Percentiles rank a stretch among this genome's conserved stretches.
These are phyloP conservation scores for Millerago galiae DNA, from an alignment of 805 yeast genomes.

Conservation along the genomic window DNA sequence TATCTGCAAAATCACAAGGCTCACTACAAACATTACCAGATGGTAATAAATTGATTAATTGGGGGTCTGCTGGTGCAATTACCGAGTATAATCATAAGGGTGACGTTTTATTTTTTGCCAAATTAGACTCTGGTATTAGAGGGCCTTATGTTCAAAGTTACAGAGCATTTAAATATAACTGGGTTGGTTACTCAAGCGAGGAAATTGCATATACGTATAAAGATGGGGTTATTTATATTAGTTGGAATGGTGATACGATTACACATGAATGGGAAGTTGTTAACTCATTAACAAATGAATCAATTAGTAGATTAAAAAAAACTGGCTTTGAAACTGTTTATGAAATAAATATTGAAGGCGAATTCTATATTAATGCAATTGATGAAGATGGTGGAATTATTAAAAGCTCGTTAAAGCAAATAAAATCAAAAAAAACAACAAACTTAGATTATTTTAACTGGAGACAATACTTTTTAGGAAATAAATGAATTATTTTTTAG, in stretches of 20 bases:
- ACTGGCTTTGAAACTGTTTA: background rate
- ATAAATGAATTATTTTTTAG: background rate
- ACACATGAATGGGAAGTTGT: background rate
- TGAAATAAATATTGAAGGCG: background rate
- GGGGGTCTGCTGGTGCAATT: conserved; percentile 36
- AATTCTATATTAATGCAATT: background rate
- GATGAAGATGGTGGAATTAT: background rate
- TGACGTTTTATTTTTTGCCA: conserved; percentile 28
- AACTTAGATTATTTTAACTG: conserved; percentile 2
- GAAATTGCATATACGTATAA: conserved; percentile 23
- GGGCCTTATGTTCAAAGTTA: conserved; percentile 28
- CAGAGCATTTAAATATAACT: conserved; percentile 30
- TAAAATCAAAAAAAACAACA: background rate
- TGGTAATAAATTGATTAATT: conserved; percentile 30
- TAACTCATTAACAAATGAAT: background rate
- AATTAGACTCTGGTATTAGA: conserved; percentile 25
- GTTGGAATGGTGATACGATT: background rate
- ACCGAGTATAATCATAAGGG: conserved; percentile 28
- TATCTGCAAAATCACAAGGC: conserved; percentile 20
- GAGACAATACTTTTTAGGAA: conserved; percentile 1
- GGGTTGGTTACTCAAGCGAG: conserved; percentile 31
- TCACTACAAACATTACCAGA: conserved; percentile 26
- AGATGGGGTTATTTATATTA: conserved; percentile 8
- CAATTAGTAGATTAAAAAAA: too few relatives aligned
- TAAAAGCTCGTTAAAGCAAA: background rate